Evolutionary conservation across 2,329 filamentous ascomycete species (phyloP).

Genomic region (Penicillium brevicompactum): DNA sequence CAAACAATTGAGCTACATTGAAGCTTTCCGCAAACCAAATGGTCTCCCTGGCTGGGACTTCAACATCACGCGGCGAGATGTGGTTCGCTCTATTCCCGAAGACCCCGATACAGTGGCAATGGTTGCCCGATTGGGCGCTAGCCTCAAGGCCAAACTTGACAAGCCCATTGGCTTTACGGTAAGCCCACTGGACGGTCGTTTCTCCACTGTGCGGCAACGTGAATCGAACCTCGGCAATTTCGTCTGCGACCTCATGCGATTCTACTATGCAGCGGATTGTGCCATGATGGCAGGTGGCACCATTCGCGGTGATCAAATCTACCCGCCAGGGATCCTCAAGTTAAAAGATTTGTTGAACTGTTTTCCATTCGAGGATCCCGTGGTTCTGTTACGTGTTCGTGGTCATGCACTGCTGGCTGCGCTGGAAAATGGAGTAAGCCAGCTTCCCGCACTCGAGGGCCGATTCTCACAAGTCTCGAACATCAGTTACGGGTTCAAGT

Average conservation of each 20-base stretch:
- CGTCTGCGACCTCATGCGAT: slow-evolving; percentile 87
- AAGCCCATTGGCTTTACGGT: slow-evolving; percentile 83
- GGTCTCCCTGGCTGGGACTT: slow-evolving; percentile 70
- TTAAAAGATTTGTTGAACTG: slow-evolving; percentile 84
- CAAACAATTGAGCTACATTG: slow-evolving; percentile 87
- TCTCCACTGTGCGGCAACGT: slow-evolving; percentile 73
- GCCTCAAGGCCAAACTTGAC: slow-evolving; percentile 74
- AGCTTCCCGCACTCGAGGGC: slow-evolving; percentile 80
- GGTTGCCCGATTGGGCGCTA: slow-evolving; percentile 69
- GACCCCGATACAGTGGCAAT: slow-evolving; percentile 63
- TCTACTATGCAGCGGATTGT: slow-evolving; percentile 79
- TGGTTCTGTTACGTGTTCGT: slow-evolving; percentile 72
- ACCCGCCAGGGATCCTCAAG: slow-evolving; percentile 74
- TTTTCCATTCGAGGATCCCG: slow-evolving; percentile 90
- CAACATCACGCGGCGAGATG: slow-evolving; percentile 72
- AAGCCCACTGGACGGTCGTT: slow-evolving; percentile 80
- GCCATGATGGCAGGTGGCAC: slow-evolving; percentile 83
- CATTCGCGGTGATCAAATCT: slow-evolving; percentile 85
- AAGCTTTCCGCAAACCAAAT: slow-evolving; percentile 63
- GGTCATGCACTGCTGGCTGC: slow-evolving; percentile 77
- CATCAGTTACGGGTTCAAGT: slow-evolving; percentile 74
- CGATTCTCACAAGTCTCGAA: slow-evolving; percentile 87
- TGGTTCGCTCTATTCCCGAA: slow-evolving; percentile 68
- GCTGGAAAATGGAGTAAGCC: slow-evolving; percentile 78
- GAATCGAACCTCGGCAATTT: slow-evolving; percentile 91